phyloP scores from a whole-genome alignment of 352 stramenopile species.

The Phytophthora lateralis region DNA sequence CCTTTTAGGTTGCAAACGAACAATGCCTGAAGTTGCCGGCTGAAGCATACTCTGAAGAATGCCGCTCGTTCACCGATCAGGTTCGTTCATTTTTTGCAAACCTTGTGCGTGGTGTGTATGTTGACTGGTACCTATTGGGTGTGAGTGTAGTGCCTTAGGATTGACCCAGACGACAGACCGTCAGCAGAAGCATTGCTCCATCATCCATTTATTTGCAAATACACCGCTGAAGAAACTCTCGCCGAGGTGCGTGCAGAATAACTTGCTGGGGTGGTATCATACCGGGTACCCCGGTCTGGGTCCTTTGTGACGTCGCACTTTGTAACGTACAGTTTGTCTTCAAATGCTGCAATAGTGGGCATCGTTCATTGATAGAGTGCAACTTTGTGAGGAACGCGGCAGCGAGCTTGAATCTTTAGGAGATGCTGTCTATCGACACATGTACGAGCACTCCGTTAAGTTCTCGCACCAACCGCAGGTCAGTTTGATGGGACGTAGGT shows the following conservation, averaged over 20 bases:
- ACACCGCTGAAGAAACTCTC: constrained; percentile 69
- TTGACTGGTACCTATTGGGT: constrained; percentile 4
- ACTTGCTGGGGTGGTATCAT: background rate
- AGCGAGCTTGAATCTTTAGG: constrained; percentile 67
- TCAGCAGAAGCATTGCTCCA: constrained; percentile 67
- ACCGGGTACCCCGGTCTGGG: background rate
- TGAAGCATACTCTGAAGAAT: constrained; percentile 71
- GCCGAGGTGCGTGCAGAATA: constrained; percentile 45
- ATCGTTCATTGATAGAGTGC: constrained; percentile 58
- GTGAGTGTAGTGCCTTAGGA: constrained; percentile 56
- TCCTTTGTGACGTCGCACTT: constrained; percentile 3
- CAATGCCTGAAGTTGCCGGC: constrained; percentile 67
- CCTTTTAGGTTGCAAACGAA: constrained; percentile 75
- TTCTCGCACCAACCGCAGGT: constrained; percentile 82
- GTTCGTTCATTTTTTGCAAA: constrained; percentile 23
- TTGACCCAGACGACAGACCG: constrained; percentile 67
- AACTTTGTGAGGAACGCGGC: constrained; percentile 64
- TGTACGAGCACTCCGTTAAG: constrained; percentile 79
- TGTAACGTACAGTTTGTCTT: background rate
- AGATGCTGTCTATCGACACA: constrained; percentile 80
- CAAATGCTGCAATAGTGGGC: constrained; percentile 48
- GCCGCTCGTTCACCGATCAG: constrained; percentile 73
- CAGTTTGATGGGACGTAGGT: constrained; percentile 1
- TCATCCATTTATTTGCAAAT: constrained; percentile 77
- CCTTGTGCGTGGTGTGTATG: constrained; percentile 2